Evolutionary conservation across 805 yeast genomes (phyloP).

Genomic region (Clavispora phyllophila): DNA sequence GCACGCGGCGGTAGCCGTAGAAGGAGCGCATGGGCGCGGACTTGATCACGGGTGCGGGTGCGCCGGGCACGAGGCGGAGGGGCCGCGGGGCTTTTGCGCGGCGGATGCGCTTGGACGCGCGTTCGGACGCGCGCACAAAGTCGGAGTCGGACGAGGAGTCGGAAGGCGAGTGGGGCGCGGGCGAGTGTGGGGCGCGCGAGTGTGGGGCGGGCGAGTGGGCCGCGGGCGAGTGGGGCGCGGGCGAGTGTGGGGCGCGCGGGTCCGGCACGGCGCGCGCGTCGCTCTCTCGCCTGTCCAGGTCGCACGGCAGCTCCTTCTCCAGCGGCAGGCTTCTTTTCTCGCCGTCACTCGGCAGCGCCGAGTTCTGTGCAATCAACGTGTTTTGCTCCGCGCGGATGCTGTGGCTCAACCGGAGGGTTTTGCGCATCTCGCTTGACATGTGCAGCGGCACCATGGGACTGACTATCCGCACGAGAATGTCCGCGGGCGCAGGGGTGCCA

Average conservation of each 20-base stretch:
- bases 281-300: no score
- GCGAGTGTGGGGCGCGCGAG: background rate
- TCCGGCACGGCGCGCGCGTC: no score
- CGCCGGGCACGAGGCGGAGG: background rate
- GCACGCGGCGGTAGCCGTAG: slow-evolving; percentile 8
- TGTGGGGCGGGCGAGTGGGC: background rate
- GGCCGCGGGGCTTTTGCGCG: background rate
- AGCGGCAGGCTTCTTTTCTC: background rate
- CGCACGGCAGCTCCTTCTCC: no score
- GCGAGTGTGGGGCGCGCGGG: background rate
- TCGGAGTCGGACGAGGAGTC: background rate
- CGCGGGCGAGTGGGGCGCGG: background rate
- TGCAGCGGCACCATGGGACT: slow-evolving; percentile 13
- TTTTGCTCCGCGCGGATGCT: slow-evolving; percentile 14
- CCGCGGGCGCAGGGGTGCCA: slow-evolving; percentile 7
- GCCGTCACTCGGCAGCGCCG: background rate
- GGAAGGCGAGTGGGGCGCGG: background rate
- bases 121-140: background rate
- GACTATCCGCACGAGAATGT: slow-evolving; percentile 12
- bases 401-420: slow-evolving; percentile 13
- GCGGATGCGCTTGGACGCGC: background rate
- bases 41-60: slow-evolving; percentile 8
- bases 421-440: slow-evolving; percentile 12
- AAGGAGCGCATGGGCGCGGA: slow-evolving; percentile 13
- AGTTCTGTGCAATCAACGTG: slow-evolving; percentile 7